Base-by-base conservation (phyloP, 1,284 basidiomycete species). In the Melampsora occidentalis region DNA sequence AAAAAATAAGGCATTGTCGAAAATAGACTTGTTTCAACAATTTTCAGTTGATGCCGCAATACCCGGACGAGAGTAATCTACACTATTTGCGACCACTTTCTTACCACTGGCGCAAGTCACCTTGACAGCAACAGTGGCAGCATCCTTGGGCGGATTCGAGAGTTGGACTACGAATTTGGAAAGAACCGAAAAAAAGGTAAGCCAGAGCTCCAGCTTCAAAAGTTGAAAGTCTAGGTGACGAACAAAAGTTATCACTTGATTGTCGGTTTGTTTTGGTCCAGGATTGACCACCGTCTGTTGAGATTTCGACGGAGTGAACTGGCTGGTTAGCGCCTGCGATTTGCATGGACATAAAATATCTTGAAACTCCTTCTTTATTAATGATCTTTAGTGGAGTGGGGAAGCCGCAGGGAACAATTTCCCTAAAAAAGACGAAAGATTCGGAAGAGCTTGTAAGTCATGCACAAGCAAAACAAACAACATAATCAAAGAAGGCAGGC, bases 321-420 rank as follows among this genome's bases (percentile, higher is more conserved):
- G 65, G 72, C 10, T 25, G 46, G 25, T 75, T 75, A 4, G 72
- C 31, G 51, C 65, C 65, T 20, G 28, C n/a, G 12, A 68, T 53
- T 68, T 75, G 72, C n/a, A 75, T 68, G 6, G 72, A 61, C 31
- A n/a, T 61, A 5, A n/a, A 75, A 51, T 75, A 68, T 20, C 31
- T 28, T 20, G 48, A 66, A 48, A 61, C 53, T 31, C 71, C 71
- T 25, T 22, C n/a, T 57, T 75, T 75, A 51, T 75, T 75, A 3
- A 67, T 61, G 65, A 75, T 39, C 9, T 22, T 20, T 5, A 75
- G 57, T n/a, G 71, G 65, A 22, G 22, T 39, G 12, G 28, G 20
- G 28, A 75, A 75, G 9, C 39, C 39, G 57, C 71, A 75, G n/a
- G 71, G 53, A 25, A 75, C 35, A 12, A 75, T 61, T 16, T 61